Conservation (phyloP, 2,329 filamentous ascomycete genomes). For the Spiromastix sp. region DNA sequence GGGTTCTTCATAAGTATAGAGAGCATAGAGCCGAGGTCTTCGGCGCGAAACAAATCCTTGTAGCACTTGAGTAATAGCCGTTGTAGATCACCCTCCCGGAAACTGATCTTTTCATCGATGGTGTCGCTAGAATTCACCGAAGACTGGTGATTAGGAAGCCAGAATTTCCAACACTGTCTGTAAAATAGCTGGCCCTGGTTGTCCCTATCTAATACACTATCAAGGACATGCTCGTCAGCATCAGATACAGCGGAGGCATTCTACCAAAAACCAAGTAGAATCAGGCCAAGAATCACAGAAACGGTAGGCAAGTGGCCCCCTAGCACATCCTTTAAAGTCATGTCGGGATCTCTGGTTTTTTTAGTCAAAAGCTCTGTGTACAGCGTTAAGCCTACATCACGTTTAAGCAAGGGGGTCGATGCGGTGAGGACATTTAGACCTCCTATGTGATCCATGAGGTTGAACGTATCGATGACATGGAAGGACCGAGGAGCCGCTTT, state of each 20-base stretch:
- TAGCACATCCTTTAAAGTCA: conserved; percentile 34
- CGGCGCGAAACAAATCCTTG: conserved; percentile 35
- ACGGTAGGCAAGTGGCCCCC: conserved; percentile 39
- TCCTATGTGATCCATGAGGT: conserved; percentile 36
- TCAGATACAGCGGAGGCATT: conserved; percentile 24
- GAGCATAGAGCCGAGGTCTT: no score
- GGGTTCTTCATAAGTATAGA: no score
- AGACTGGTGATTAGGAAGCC: no score
- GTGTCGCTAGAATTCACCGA: no score
- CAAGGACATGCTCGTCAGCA: conserved; percentile 17
- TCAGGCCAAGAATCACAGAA: conserved; percentile 42
- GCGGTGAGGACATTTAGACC: conserved; percentile 38
- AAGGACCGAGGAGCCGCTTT: conserved; percentile 36
- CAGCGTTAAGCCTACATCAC: conserved; percentile 35
- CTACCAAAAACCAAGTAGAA: conserved; percentile 41
- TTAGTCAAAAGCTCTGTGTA: conserved; percentile 39
- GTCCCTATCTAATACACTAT: conserved; percentile 4
- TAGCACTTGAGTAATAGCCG: conserved; percentile 34
- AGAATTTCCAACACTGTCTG: conserved; percentile 12
- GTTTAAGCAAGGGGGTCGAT: conserved; percentile 37
- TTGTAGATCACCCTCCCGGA: conserved; percentile 30
- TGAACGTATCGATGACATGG: conserved; percentile 48
- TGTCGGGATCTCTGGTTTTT: conserved; percentile 17
- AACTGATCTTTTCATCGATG: no score
- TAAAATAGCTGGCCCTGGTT: conserved; percentile 15